A percentile compares a stretch with the other conserved stretches of the same genome.
phyloP scores from a whole-genome alignment of 2,329 filamentous ascomycete species.

The Dichotomopilus funicola region DNA sequence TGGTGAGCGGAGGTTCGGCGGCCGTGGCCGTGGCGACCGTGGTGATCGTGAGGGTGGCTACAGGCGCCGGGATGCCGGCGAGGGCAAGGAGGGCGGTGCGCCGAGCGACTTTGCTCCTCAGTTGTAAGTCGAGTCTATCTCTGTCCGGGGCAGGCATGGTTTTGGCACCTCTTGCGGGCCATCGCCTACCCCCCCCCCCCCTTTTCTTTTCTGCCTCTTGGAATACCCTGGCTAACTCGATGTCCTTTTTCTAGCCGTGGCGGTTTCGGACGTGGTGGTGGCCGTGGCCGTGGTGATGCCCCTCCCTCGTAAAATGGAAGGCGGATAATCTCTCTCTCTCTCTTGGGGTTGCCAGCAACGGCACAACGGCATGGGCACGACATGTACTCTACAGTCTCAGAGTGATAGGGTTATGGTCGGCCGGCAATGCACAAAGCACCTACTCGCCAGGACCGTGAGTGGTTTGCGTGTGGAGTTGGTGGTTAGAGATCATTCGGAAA shows the following conservation, averaged over 20 bases:
- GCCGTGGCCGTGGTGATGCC: conserved; percentile 74
- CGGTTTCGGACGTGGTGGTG: conserved; percentile 68
- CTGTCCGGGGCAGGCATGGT: too few species aligned
- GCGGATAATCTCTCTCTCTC: conserved; percentile 22
- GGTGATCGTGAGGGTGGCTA: conserved; percentile 86
- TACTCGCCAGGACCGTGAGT: conserved; percentile 27
- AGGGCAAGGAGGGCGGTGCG: conserved; percentile 86
- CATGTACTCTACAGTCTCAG: conserved; percentile 40
- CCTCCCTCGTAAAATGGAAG: conserved; percentile 52
- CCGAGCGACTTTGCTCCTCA: conserved; percentile 86
- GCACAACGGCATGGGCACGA: conserved; percentile 28
- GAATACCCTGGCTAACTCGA: too few species aligned
- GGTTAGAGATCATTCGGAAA: conserved; percentile 22
- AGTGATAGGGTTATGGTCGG: conserved; percentile 24
- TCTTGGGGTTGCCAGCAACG: conserved; percentile 21
- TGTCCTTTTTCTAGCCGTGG: conserved; percentile 54
- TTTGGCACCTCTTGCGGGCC: too few species aligned
- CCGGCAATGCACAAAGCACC: conserved; percentile 22
- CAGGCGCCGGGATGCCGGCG: conserved; percentile 80
- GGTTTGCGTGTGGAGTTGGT: conserved; percentile 27
- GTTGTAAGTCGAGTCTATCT: conserved; percentile 54
- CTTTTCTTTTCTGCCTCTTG: too few species aligned
- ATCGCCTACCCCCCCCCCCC: too few species aligned
- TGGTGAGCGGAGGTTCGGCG: conserved; percentile 71
- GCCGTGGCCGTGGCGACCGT: conserved; percentile 71